Base-by-base conservation (phyloP, 176 grass and related monocot genomes). In the Bonia amplexicaulis region DNA sequence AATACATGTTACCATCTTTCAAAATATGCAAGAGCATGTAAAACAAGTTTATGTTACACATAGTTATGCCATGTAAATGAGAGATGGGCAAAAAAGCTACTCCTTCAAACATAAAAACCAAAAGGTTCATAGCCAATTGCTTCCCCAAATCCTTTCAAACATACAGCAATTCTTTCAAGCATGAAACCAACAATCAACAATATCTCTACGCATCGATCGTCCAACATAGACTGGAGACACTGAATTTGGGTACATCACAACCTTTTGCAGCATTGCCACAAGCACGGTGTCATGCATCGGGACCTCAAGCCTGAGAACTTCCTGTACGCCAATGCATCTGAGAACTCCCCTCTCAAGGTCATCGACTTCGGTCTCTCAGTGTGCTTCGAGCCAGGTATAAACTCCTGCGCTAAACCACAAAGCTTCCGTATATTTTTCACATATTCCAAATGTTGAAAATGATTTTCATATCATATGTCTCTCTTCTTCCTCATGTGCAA, bases 251-350 rank as follows among this genome's bases (percentile, higher is more conserved):
- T n/a, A 42, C 17, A 71, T 19, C 12, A 23, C 29, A 29, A 72
- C 53, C 3, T 33, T 66, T 60, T 79, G 33, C 80, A 90, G 89
- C 88, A 90, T 39, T 90, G 88, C 66, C 88, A 90, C 40, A 72
- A 58, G 20, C 17, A 86, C 3, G 90, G 95, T 9, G 95, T 97
- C 45, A 97, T 97, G 89, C 95, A 97, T 59, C 89, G 95, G 14
- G 95, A 98, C 63, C 87, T 98, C 40, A 98, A 98, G 77, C 95
- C 95, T 29, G 93, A 99, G 84, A 99, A 99, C 61, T 99, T 99
- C 77, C 75, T 99, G 51, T 87, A 90, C 8, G 85, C 80, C 51
- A 63, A 84, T 57, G 45, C 89, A 54, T 90, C 89, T 20, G 89
- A 90, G 74, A 84, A 25, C 61, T 90, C 89, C 69, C 85, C 80